phyloP scores from a whole-genome alignment of 176 grass and related monocot genomes.

The Phoenix roebelenii region DNA sequence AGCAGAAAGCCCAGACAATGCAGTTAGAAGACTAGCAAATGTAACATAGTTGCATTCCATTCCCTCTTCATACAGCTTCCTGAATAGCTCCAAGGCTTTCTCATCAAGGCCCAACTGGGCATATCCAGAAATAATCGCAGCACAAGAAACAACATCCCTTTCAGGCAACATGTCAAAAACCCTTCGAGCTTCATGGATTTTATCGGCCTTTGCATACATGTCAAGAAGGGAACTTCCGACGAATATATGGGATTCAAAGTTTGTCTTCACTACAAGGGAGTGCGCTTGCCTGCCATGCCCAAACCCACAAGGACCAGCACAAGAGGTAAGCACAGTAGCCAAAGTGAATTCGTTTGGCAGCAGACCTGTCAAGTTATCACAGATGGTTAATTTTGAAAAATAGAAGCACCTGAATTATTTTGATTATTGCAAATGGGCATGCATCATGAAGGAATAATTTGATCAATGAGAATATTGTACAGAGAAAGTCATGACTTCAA shows the following conservation, averaged over 20 bases:
- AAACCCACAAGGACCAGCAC: conserved; percentile 25
- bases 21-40: conserved; percentile 47
- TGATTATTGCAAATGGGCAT: too few species aligned
- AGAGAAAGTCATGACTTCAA: too few species aligned
- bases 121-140: conserved; percentile 64
- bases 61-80: conserved; percentile 38
- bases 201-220: conserved; percentile 51
- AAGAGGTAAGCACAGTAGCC: conserved; percentile 43
- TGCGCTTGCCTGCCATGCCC: conserved; percentile 45
- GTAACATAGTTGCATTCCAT: conserved; percentile 76
- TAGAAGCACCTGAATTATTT: background rate
- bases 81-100: conserved; percentile 62
- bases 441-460: too few species aligned
- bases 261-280: conserved; percentile 44
- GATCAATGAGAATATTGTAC: too few species aligned
- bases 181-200: conserved; percentile 50
- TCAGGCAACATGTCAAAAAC: conserved; percentile 50
- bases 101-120: conserved; percentile 50
- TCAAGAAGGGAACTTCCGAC: conserved; percentile 66
- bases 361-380: conserved; percentile 30
- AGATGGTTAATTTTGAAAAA: background rate
- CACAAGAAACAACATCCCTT: conserved; percentile 64
- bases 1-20: conserved; percentile 54
- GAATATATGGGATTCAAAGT: conserved; percentile 55
- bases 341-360: conserved; percentile 62